Conservation (phyloP, 345 rosid species). For the Eucalyptus paniculata region DNA sequence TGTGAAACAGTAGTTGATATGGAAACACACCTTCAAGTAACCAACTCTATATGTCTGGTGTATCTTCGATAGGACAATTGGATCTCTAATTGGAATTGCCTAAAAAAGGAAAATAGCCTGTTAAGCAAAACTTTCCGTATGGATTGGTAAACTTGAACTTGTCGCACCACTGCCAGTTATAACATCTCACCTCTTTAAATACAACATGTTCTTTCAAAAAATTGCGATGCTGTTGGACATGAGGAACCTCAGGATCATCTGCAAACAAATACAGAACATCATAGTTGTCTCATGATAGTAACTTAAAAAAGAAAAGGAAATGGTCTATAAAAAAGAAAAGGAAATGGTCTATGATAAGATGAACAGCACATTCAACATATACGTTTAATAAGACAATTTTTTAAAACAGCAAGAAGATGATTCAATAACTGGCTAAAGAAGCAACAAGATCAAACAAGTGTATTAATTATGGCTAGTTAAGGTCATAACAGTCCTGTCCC, state of each 20-base stretch:
- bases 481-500: not conserved
- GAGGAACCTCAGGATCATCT: constrained; percentile 74
- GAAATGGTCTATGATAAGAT: not conserved
- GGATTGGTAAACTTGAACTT: not conserved
- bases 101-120: not conserved
- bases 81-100: constrained; percentile 77
- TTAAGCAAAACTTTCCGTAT: not conserved
- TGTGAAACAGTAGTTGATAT: not conserved
- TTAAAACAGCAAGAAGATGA: not conserved
- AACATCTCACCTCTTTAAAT: constrained; percentile 71
- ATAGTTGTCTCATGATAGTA: not conserved
- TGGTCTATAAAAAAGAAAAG: not conserved
- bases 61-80: constrained; percentile 63
- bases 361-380: not conserved
- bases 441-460: not conserved
- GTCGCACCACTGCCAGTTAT: not conserved
- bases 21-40: constrained; percentile 60
- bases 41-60: constrained; percentile 85
- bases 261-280: constrained; percentile 2
- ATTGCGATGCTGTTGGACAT: constrained; percentile 53
- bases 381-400: not conserved
- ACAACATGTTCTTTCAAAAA: constrained; percentile 67
- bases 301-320: not conserved
- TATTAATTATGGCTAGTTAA: not conserved
- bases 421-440: not conserved